Evolutionary conservation across 352 stramenopile species (phyloP), one percentile per base, ranked within the genome.

Genomic region (Phytophthora cactorum): DNA sequence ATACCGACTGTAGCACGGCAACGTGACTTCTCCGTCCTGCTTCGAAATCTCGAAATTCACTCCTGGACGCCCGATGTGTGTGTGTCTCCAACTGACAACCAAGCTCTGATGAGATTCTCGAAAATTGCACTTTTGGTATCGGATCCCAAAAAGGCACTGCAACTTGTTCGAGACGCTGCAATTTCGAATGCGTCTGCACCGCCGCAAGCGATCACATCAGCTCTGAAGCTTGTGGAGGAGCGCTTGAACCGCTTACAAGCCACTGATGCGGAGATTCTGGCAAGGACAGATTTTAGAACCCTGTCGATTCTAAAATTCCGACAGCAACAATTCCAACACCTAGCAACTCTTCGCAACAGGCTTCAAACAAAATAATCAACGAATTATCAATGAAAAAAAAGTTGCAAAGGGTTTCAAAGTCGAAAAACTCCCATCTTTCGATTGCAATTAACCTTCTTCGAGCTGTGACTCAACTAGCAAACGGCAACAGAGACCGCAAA

Each of bases 391-490:
- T 22, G 15, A 44, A 17, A 34, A 50, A 38, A 11, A 38, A 38
- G 5, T 38, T 38, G 17, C 9, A 49, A 54, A 63, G n/a, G 11
- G 14, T 49, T 55, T 52, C 27, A 69, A 64, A 43, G 47, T 78
- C 61, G 68, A 77, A 80, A 77, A 80, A 77, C 72, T 77, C 72
- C 68, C 71, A 76, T 72, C 64, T 75, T 76, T 79, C 71, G 63
- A 68, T 63, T 79, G 65, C 69, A 43, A 70, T 77, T 77, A 68
- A 59, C 52, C 67, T 52, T 63, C 67, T 52, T 63, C 52, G 50
- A 63, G 32, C 4, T 62, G 51, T 45, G 27, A 44, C 32, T 68
- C 27, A 41, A 27, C 28, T 51, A 46, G 31, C 51, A 43, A 31
- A 59, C 17, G 32, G 22, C 29, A 50, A 53, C 34, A 10, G 53